Evolutionary conservation across 1,284 basidiomycete species (phyloP).

Genomic region (Sporisorium iseilematis-ciliati): DNA sequence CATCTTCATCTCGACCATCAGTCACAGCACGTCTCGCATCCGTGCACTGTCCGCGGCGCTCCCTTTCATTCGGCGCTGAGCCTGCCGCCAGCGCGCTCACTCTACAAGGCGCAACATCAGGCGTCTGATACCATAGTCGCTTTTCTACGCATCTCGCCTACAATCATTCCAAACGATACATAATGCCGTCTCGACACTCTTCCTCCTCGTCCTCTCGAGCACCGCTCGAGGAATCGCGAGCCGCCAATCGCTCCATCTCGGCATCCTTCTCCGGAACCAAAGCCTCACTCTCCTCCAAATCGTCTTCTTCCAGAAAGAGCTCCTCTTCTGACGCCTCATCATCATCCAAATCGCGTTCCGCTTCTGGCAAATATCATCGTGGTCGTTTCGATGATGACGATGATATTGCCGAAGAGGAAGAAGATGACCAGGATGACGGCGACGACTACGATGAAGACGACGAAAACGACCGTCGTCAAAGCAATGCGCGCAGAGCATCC

Average conservation of each 20-base stretch:
- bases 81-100: conserved; percentile 14
- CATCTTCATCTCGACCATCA: not conserved
- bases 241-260: conserved; percentile 50
- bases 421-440: conserved; percentile 22
- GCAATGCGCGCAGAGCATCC: conserved; percentile 26
- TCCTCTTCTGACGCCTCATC: conserved; percentile 26
- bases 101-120: not conserved
- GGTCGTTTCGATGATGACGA: conserved; percentile 53
- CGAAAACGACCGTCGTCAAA: conserved; percentile 16
- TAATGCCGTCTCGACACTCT: conserved; percentile 38
- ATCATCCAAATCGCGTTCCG: conserved; percentile 38
- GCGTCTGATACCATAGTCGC: not conserved
- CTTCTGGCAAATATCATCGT: conserved; percentile 40
- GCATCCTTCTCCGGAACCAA: conserved; percentile 49
- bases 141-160: not conserved
- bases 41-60: conserved; percentile 2
- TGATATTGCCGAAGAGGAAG: conserved; percentile 41
- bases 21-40: conserved; percentile 2
- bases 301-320: conserved; percentile 26
- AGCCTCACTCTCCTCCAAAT: conserved; percentile 36
- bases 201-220: conserved; percentile 37
- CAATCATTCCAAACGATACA: not conserved
- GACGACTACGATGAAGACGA: conserved; percentile 40
- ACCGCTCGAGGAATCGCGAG: conserved; percentile 44
- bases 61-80: conserved; percentile 14